phyloP scores from a whole-genome alignment of 345 rosid species.

The Aegle marmelos region DNA sequence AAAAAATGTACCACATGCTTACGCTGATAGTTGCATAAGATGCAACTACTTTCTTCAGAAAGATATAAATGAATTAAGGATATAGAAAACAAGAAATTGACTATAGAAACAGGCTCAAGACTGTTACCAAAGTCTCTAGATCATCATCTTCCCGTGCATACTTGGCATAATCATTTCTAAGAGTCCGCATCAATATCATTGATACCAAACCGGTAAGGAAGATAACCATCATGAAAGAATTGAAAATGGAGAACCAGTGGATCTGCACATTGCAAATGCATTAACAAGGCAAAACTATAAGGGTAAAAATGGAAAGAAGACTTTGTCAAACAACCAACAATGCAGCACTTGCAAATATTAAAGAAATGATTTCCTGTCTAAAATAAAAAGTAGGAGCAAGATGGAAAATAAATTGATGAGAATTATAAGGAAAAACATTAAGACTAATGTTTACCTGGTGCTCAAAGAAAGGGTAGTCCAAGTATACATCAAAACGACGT shows the following conservation, averaged over 20 bases:
- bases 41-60: neutral
- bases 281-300: constrained; percentile 1
- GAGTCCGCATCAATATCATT: constrained; percentile 95
- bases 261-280: constrained; percentile 48
- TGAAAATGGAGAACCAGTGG: constrained; percentile 96
- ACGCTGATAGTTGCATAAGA: neutral
- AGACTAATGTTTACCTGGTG: constrained; percentile 62
- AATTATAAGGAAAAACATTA: neutral
- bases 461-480: constrained; percentile 93
- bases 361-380: neutral
- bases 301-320: neutral
- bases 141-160: constrained; percentile 98
- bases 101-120: constrained; percentile 10
- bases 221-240: constrained; percentile 98
- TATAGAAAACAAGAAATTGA: neutral
- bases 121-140: constrained; percentile 81
- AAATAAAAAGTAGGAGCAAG: neutral
- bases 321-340: neutral
- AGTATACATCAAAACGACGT: constrained; percentile 86
- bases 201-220: constrained; percentile 96
- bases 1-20: neutral
- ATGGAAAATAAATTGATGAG: neutral
- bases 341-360: neutral
- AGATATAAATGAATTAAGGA: neutral
- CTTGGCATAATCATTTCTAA: constrained; percentile 91